A percentile compares a stretch with the other conserved stretches of the same genome.
phyloP scores from a whole-genome alignment of 352 stramenopile genomes.

The Globisporangium nunn region DNA sequence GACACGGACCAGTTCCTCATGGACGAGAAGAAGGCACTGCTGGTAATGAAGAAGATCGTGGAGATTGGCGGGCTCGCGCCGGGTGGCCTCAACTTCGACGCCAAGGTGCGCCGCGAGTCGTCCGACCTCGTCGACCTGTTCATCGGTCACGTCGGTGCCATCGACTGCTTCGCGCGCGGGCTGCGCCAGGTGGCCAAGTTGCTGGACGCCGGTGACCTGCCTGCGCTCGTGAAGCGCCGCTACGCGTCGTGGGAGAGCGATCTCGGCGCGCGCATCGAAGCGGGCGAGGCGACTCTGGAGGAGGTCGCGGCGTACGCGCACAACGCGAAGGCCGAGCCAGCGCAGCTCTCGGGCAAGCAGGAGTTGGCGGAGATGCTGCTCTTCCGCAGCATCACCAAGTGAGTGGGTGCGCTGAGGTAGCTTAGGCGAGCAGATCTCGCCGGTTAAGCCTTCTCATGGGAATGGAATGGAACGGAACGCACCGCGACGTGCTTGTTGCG shows the following conservation, averaged over 20 bases:
- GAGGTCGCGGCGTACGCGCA: slow-evolving; percentile 41
- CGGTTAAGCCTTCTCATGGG: no score
- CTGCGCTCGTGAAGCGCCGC: slow-evolving; percentile 38
- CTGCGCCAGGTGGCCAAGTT: slow-evolving; percentile 67
- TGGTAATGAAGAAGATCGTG: slow-evolving; percentile 73
- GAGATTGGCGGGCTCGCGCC: slow-evolving; percentile 61
- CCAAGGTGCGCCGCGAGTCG: slow-evolving; percentile 76
- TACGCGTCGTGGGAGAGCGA: slow-evolving; percentile 65
- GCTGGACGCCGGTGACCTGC: slow-evolving; percentile 44
- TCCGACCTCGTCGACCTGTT: slow-evolving; percentile 78
- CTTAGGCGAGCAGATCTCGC: no score
- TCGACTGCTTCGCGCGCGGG: slow-evolving; percentile 77
- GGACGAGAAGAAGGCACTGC: slow-evolving; percentile 66
- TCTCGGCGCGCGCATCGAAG: slow-evolving; percentile 53
- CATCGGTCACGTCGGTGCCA: slow-evolving; percentile 79
- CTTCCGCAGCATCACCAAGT: slow-evolving; percentile 22
- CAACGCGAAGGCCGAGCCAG: slow-evolving; percentile 38
- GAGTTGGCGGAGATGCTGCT: slow-evolving; percentile 71
- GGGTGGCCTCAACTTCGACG: slow-evolving; percentile 85
- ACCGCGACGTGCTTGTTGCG: no score
- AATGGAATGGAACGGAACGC: no score
- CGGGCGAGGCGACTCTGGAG: slow-evolving; percentile 55
- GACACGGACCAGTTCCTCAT: slow-evolving; percentile 86
- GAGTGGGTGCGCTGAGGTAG: background rate
- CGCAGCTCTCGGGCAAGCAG: slow-evolving; percentile 62